Percentiles rank a stretch among this genome's conserved stretches.
These are phyloP conservation scores for Camptophora hylomeconis DNA, from an alignment of 2,329 filamentous ascomycete genomes.

Conservation along the genomic window DNA sequence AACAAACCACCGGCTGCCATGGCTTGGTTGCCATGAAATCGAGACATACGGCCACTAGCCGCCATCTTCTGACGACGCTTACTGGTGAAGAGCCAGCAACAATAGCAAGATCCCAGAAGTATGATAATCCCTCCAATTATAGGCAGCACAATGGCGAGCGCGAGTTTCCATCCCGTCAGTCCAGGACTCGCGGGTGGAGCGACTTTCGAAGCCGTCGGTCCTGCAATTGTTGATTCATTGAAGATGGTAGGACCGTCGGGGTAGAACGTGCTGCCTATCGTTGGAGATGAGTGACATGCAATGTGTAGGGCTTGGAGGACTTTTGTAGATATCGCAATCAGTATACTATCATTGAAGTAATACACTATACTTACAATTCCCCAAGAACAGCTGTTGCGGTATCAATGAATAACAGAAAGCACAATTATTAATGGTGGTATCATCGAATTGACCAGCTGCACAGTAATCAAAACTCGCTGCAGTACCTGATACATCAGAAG, in stretches of 20 bases:
- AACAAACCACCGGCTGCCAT: not conserved
- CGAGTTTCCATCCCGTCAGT: constrained; percentile 20
- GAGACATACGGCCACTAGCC: constrained; percentile 14
- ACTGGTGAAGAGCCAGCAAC: constrained; percentile 31
- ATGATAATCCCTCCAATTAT: constrained; percentile 30
- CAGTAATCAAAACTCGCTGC: constrained; percentile 27
- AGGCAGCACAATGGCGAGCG: constrained; percentile 30
- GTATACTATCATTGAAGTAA: too few relatives aligned
- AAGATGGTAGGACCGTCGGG: constrained; percentile 30
- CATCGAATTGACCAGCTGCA: constrained; percentile 24
- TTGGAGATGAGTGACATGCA: constrained; percentile 29
- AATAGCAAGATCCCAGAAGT: constrained; percentile 19
- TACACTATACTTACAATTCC: constrained; percentile 28
- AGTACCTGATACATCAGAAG: constrained; percentile 19
- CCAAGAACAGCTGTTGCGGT: constrained; percentile 26
- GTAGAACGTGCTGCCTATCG: constrained; percentile 24
- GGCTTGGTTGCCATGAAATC: constrained; percentile 13
- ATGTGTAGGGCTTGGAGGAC: constrained; percentile 34
- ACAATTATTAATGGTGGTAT: constrained; percentile 29
- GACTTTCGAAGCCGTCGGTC: constrained; percentile 15
- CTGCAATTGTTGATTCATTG: constrained; percentile 25
- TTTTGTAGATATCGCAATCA: too few relatives aligned
- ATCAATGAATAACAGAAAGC: constrained; percentile 31
- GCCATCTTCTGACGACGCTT: constrained; percentile 26
- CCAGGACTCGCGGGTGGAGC: constrained; percentile 14